Evolutionary conservation across 2,329 filamentous ascomycete species (phyloP).

Genomic region (Aschersonia sp.): DNA sequence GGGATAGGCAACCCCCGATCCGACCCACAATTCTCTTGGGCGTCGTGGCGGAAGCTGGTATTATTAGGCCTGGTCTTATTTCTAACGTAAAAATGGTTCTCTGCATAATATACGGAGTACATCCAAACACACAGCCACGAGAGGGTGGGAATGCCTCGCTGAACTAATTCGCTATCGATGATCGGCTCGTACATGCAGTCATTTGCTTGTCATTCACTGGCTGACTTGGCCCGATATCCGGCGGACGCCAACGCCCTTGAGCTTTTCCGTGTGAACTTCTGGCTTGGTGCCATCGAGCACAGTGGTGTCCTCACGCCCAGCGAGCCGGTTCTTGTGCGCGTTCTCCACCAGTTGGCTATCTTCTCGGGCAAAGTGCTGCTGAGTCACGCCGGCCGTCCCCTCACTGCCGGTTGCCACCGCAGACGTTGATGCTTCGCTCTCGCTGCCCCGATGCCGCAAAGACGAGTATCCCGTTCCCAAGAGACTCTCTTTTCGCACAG

Average conservation of each 20-base stretch:
- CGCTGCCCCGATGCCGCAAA: conserved; percentile 14
- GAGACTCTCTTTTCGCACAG: conserved; percentile 35
- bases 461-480: conserved; percentile 21
- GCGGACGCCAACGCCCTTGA: background rate
- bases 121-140: no score
- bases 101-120: no score
- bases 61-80: no score
- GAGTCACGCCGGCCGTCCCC: conserved; percentile 3
- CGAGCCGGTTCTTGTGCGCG: background rate
- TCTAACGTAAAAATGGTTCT: no score
- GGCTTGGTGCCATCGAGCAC: background rate
- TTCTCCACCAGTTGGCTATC: conserved; percentile 1
- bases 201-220: background rate
- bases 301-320: background rate
- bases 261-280: background rate
- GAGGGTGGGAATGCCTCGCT: no score
- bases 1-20: no score
- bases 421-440: conserved; percentile 21
- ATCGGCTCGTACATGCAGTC: background rate
- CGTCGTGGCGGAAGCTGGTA: no score
- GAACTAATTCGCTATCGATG: no score
- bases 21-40: no score
- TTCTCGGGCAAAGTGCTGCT: conserved; percentile 16
- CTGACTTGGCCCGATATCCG: background rate
- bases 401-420: conserved; percentile 3